Percentiles rank a stretch among this genome's conserved stretches.
phyloP scores from a whole-genome alignment of 371 early-diverging fungal species.

The Rhizopus stolonifer region DNA sequence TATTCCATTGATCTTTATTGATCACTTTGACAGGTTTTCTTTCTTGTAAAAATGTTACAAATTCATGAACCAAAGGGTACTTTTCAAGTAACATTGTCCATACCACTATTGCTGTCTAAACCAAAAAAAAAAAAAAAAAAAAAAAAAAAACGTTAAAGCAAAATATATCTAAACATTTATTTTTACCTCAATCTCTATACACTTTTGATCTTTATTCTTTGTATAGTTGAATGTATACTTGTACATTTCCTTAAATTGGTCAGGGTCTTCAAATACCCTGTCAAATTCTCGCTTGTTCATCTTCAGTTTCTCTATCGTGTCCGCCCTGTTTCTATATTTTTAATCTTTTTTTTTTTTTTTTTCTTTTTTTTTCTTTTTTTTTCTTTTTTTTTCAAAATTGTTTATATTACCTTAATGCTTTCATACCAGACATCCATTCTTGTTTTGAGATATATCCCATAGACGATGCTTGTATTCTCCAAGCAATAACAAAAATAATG shows the following conservation, averaged over 20 bases:
- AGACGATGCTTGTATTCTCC: conserved; percentile 57
- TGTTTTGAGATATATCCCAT: conserved; percentile 67
- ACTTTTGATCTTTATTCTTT: conserved; percentile 67
- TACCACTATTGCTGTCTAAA: conserved; percentile 57
- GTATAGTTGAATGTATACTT: conserved; percentile 69
- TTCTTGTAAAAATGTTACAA: conserved; percentile 57
- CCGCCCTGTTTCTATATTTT: conserved; percentile 43
- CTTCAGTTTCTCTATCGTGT: conserved; percentile 53
- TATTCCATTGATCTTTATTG: conserved; percentile 75
- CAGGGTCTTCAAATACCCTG: conserved; percentile 39
- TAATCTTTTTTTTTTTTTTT: not conserved
- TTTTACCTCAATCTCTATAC: conserved; percentile 65
- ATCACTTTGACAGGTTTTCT: conserved; percentile 64
- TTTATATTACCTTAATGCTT: conserved; percentile 56
- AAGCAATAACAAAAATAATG: conserved; percentile 60
- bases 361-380: not conserved
- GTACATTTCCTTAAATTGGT: conserved; percentile 63
- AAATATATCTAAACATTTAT: no score
- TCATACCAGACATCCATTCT: conserved; percentile 72
- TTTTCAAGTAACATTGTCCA: conserved; percentile 54
- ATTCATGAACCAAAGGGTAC: conserved; percentile 49
- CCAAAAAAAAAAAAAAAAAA: no score
- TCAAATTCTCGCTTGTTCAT: conserved; percentile 45
- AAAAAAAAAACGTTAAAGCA: no score
- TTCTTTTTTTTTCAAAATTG: not conserved